phyloP scores from a whole-genome alignment of 2,329 filamentous ascomycete genomes.

The Apiospora marii region DNA sequence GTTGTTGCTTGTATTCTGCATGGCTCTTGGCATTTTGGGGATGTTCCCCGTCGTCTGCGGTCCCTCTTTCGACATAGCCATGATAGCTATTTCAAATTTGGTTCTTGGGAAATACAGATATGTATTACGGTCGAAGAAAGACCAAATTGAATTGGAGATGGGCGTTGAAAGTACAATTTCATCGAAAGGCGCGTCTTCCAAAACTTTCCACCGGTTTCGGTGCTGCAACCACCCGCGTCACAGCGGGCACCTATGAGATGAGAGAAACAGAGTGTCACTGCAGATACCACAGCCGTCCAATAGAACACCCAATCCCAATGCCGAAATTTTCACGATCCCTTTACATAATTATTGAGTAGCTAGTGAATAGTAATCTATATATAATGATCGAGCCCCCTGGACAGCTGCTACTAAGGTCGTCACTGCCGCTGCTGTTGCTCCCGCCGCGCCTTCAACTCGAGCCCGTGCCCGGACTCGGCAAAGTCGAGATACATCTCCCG shows the following conservation, averaged over 20 bases:
- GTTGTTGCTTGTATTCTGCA: not conserved
- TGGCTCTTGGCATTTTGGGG: too few relatives aligned
- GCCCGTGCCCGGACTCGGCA: slow-evolving; percentile 31
- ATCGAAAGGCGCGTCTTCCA: not conserved
- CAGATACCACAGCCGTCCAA: not conserved
- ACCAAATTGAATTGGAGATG: too few relatives aligned
- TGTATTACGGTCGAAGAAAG: too few relatives aligned
- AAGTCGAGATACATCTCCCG: slow-evolving; percentile 30
- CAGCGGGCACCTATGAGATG: not conserved
- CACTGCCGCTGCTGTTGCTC: not conserved
- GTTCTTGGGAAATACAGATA: too few relatives aligned
- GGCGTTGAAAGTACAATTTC: too few relatives aligned
- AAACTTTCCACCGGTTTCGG: not conserved
- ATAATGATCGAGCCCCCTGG: too few relatives aligned
- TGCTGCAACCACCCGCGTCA: not conserved
- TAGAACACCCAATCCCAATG: not conserved
- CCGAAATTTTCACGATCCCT: too few relatives aligned
- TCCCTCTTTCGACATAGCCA: too few relatives aligned
- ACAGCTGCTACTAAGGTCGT: not conserved
- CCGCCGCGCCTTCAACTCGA: slow-evolving; percentile 29
- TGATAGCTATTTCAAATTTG: too few relatives aligned
- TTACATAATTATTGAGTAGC: too few relatives aligned
- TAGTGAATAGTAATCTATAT: too few relatives aligned
- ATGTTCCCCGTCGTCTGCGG: too few relatives aligned
- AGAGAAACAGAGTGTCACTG: not conserved